These are phyloP conservation scores for Shiraia bambusicola DNA, from an alignment of 2,329 filamentous ascomycete species.

Conservation along the genomic window DNA sequence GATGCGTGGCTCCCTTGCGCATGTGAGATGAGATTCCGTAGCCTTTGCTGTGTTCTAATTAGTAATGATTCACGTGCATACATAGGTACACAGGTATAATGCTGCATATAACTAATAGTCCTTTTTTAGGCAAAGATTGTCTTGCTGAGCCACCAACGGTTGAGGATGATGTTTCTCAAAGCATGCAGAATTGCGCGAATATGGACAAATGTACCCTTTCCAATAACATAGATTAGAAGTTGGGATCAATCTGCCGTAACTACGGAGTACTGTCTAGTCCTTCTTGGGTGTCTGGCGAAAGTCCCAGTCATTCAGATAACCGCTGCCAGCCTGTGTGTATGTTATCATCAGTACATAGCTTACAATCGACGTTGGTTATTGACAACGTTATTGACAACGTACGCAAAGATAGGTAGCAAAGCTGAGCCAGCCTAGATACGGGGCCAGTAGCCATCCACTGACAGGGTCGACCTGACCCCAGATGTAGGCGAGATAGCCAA, in stretches of 20 bases:
- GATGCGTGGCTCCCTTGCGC: too few relatives aligned
- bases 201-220: too few relatives aligned
- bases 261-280: slow-evolving; percentile 19
- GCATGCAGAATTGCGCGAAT: not conserved
- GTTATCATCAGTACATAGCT: slow-evolving; percentile 13
- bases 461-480: slow-evolving; percentile 74
- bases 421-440: slow-evolving; percentile 82
- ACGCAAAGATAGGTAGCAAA: slow-evolving; percentile 86
- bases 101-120: too few relatives aligned
- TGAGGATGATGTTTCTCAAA: too few relatives aligned
- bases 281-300: slow-evolving; percentile 33
- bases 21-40: too few relatives aligned
- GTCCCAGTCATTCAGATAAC: slow-evolving; percentile 46
- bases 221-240: not conserved
- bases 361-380: too few relatives aligned
- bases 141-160: too few relatives aligned
- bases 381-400: too few relatives aligned
- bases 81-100: slow-evolving; percentile 1
- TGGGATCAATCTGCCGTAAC: not conserved
- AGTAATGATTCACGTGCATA: not conserved
- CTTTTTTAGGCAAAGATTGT: not conserved
- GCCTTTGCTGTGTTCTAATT: too few relatives aligned
- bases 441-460: slow-evolving; percentile 72
- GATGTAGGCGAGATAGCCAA: slow-evolving; percentile 69
- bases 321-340: slow-evolving; percentile 34